Evolutionary conservation across 441 rosid species (phyloP).

Genomic region (Flueggea neowawraea): DNA sequence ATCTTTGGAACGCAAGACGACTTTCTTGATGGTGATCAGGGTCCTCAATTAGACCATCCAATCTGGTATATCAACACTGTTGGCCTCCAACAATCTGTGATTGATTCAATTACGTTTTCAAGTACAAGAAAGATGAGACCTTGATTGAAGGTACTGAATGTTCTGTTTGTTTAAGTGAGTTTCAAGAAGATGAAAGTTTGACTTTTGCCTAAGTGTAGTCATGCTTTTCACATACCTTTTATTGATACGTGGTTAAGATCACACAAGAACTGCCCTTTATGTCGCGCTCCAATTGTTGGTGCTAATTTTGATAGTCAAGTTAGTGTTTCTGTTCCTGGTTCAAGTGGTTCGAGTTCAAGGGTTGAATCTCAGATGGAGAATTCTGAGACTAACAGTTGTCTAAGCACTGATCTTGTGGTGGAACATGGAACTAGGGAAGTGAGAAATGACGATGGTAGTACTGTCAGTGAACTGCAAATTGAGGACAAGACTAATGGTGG

Average conservation of each 20-base stretch:
- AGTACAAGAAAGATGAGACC: constrained; percentile 44
- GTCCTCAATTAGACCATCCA: constrained; percentile 43
- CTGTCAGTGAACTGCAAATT: background rate
- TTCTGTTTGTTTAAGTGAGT: constrained; percentile 80
- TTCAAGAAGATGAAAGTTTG: constrained; percentile 64
- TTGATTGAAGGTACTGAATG: constrained; percentile 71
- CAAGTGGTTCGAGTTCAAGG: constrained; percentile 15
- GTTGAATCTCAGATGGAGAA: constrained; percentile 20
- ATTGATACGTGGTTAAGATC: constrained; percentile 82
- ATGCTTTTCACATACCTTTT: constrained; percentile 75
- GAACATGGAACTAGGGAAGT: constrained; percentile 19
- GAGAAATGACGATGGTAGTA: constrained; percentile 11
- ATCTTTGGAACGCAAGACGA: constrained; percentile 25
- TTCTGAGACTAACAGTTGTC: constrained; percentile 11
- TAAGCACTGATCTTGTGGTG: background rate
- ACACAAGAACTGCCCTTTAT: constrained; percentile 79
- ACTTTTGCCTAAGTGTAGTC: constrained; percentile 73
- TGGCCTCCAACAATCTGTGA: constrained; percentile 58
- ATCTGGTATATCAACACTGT: constrained; percentile 60
- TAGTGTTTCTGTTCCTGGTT: constrained; percentile 8
- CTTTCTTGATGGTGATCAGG: constrained; percentile 34
- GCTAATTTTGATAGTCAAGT: constrained; percentile 8
- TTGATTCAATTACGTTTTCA: constrained; percentile 53
- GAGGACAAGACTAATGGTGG: constrained; percentile 7
- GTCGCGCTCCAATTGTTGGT: constrained; percentile 56